Evolutionary conservation across 768 basidiomycete genomes (phyloP), one percentile per base, ranked within the genome.

Genomic region (Hericium alpestre): DNA sequence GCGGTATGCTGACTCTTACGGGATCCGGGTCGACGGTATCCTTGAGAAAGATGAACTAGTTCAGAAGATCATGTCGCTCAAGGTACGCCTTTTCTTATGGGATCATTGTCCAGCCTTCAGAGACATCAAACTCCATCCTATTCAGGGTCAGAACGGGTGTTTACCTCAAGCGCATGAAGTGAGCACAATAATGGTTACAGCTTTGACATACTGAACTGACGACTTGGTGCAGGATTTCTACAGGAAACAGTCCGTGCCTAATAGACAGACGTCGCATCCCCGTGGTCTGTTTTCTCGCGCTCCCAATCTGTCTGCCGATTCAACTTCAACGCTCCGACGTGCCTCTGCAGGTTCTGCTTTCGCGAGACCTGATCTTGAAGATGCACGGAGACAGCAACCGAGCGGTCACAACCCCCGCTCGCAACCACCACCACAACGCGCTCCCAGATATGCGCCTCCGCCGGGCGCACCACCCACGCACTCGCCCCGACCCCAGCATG

Each of bases 21-120:
- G 81, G 56, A 86, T 91, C 61, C 71, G 74, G 54, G 75, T 79
- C 16, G 78, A 75, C 56, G 77, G 79, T 51, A 79, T 82, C 1
- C 74, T 89, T 15, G 89, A 91, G 67, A 90, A 90, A 69, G 83
- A 87, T 53, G 88, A 90, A 65, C 71, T 90, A 48, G 80, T 90
- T 40, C 84, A 88, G 53, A 79, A 74, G 41, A 78, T 87, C 49
- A 48, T 88, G 1, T 67, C 67, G 23, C 70, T 69, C 43, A 68
- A 65, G 65, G 88, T 87, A 65, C 37, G 23, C 1, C 1, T 18
- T 41, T 32, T 32, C 9, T 8, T 32, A 8, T 10, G 32, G 32
- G 32, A 32, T 32, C 9, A 9, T 32, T 10, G 0, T 10, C 32
- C 6, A 10, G 4, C 32, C 32, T 32, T 7, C 32, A 32, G 27